Conservation (phyloP, 1,139 yeast genomes). For the Pichia norvegensis region DNA sequence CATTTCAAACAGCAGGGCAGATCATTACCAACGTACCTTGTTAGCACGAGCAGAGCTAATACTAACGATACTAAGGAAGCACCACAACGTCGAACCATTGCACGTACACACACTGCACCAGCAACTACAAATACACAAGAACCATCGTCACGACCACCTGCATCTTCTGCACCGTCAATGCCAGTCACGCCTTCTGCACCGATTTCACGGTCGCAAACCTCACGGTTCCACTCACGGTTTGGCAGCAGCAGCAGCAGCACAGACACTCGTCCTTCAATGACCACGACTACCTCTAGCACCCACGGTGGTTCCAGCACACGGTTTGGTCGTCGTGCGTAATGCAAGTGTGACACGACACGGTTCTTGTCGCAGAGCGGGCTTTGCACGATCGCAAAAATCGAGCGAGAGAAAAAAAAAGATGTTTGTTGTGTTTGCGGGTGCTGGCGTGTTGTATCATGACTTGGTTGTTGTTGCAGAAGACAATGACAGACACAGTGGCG, state of each 20-base stretch:
- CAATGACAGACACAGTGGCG: neutral
- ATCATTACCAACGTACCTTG: constrained; percentile 25
- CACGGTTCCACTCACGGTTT: neutral
- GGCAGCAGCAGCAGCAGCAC: neutral
- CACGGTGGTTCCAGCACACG: neutral
- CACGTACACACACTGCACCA: neutral
- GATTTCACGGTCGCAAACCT: neutral
- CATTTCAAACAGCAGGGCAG: constrained; percentile 20
- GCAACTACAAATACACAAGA: neutral
- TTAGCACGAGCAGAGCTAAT: neutral
- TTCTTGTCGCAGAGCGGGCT: neutral
- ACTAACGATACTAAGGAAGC: neutral
- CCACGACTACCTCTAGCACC: neutral
- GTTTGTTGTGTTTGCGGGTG: neutral
- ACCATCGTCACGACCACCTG: neutral
- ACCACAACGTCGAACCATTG: neutral
- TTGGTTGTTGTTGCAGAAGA: neutral
- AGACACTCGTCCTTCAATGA: neutral
- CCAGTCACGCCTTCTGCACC: neutral
- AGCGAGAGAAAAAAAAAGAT: neutral
- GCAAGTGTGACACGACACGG: neutral
- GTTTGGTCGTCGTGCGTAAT: neutral
- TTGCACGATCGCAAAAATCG: too few relatives aligned
- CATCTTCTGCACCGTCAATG: neutral
- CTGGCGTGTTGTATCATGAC: neutral